Evolutionary conservation across 306 rosid species (phyloP).

Genomic region (Castanopsis chinensis): DNA sequence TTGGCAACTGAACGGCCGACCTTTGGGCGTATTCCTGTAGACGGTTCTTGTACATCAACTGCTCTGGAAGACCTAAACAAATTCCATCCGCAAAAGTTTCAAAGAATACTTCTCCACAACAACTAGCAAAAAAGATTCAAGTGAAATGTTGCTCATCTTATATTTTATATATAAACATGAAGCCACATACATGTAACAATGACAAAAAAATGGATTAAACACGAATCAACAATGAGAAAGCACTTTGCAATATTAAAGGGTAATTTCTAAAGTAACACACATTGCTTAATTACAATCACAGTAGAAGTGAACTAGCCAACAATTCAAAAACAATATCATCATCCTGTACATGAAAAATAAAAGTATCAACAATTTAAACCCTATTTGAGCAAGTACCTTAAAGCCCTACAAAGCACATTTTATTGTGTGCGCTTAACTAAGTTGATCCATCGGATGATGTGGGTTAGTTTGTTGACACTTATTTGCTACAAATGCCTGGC

Average conservation of each 20-base stretch:
- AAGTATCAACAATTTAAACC: no score
- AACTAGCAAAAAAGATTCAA: not conserved
- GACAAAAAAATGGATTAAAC: not conserved
- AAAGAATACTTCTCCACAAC: not conserved
- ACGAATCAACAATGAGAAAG: not conserved
- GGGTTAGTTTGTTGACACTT: no score
- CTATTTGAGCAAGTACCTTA: no score
- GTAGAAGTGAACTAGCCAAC: no score
- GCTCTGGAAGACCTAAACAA: constrained; percentile 9
- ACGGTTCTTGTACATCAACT: constrained; percentile 18
- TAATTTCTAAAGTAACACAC: not conserved
- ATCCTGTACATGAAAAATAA: no score
- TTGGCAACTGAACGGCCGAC: constrained; percentile 24
- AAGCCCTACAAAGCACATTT: no score
- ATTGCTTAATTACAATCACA: not conserved
- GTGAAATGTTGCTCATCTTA: no score
- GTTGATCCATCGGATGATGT: no score
- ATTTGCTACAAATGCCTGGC: no score
- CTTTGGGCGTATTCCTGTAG: constrained; percentile 33
- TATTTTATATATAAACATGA: not conserved
- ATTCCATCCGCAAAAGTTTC: not conserved
- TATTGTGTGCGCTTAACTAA: no score
- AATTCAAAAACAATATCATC: no score
- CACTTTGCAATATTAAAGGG: not conserved
- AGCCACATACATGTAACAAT: no score